These are phyloP conservation scores for Xanthoparmelia taractica DNA, from an alignment of 495 filamentous ascomycete genomes.

Conservation along the genomic window DNA sequence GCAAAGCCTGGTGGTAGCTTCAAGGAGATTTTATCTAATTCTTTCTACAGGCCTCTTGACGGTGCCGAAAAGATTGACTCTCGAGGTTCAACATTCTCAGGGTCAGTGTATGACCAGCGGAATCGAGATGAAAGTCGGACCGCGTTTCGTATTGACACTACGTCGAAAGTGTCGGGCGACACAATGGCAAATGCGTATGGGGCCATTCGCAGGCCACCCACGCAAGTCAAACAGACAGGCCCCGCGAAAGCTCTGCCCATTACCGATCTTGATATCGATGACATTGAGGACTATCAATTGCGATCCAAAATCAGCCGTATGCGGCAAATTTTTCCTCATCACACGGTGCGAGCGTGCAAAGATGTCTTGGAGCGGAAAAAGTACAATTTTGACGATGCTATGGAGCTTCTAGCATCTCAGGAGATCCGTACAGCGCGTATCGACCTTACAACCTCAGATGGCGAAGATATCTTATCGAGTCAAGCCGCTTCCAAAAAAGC, in stretches of 20 bases:
- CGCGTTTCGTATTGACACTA: constrained; percentile 1
- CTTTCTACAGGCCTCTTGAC: constrained; percentile 40
- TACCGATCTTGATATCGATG: constrained; percentile 41
- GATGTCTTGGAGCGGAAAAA: constrained; percentile 45
- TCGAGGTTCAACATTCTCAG: constrained; percentile 13
- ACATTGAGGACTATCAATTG: constrained; percentile 48
- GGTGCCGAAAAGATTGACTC: neutral
- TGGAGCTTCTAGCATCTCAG: constrained; percentile 40
- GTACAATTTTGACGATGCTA: constrained; percentile 54
- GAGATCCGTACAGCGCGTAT: constrained; percentile 27
- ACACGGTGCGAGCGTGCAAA: constrained; percentile 43
- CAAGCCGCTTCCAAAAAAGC: constrained; percentile 21
- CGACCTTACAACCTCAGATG: constrained; percentile 33
- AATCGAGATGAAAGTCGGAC: constrained; percentile 13
- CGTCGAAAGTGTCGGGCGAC: constrained; percentile 38
- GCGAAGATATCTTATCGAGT: constrained; percentile 4
- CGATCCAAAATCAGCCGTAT: constrained; percentile 51
- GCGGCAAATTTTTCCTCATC: constrained; percentile 43
- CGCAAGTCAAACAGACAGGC: constrained; percentile 40
- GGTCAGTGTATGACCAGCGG: constrained; percentile 19
- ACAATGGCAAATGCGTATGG: constrained; percentile 42
- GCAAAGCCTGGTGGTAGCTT: constrained; percentile 36
- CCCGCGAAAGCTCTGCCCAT: constrained; percentile 52
- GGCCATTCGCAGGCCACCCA: constrained; percentile 32
- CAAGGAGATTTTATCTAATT: constrained; percentile 41